A percentile compares a stretch with the other conserved stretches of the same genome.
These are phyloP conservation scores for Mycosphaerella sp. DNA, from an alignment of 2,329 filamentous ascomycete genomes.

Conservation along the genomic window DNA sequence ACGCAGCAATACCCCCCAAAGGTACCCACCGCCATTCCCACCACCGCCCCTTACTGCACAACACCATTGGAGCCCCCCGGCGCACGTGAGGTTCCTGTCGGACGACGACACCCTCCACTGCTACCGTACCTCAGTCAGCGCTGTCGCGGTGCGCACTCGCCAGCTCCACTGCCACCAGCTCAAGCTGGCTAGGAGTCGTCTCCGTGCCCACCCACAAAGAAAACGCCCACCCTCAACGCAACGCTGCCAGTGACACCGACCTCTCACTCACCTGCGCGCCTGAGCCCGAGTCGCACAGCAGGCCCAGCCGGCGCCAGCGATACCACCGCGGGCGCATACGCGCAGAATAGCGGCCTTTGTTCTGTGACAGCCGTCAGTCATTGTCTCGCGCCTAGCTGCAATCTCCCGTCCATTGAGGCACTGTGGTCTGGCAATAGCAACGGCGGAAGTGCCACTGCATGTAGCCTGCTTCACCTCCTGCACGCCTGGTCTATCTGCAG, in stretches of 20 bases:
- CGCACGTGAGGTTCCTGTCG: background rate
- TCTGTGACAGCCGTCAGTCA: conserved; percentile 18
- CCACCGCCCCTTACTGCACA: background rate
- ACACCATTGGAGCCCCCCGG: background rate
- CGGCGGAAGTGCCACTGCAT: conserved; percentile 17
- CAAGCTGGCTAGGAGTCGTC: conserved; percentile 1
- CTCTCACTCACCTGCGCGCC: conserved; percentile 6
- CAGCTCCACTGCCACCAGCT: conserved; percentile 1
- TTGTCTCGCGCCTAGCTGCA: conserved; percentile 21
- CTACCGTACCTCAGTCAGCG: background rate
- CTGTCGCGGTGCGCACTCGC: conserved; percentile 1
- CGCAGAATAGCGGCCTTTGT: conserved; percentile 17
- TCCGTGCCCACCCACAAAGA: background rate
- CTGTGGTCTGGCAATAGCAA: conserved; percentile 16
- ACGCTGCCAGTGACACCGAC: conserved; percentile 8
- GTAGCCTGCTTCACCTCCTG: conserved; percentile 18
- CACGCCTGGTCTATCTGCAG: conserved; percentile 18
- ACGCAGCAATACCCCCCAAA: background rate
- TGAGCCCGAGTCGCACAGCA: conserved; percentile 5
- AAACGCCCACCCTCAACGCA: conserved; percentile 1
- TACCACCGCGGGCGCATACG: conserved; percentile 5
- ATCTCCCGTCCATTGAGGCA: conserved; percentile 18
- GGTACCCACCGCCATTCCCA: background rate
- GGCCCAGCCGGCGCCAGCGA: conserved; percentile 9
- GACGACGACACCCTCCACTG: background rate